Base-by-base conservation (phyloP, 2,329 filamentous ascomycete species). In the Dactylonectria estremocensis region DNA sequence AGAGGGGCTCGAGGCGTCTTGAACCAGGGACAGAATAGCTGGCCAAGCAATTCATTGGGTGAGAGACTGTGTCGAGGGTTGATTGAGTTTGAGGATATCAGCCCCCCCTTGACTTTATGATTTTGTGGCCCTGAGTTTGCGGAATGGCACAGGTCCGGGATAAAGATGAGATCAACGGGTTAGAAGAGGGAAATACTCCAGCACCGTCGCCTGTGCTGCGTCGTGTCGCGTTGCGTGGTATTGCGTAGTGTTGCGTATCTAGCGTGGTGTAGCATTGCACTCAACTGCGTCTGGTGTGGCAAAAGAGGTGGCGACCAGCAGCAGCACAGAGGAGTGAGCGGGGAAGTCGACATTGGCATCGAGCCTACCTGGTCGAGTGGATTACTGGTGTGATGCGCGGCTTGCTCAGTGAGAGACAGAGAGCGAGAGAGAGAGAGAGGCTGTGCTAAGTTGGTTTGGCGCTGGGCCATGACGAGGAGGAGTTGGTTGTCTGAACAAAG, bases 71-170 rank as follows among this genome's bases (percentile, higher is more conserved):
- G 48, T 64, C 61, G 54, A 62, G 60, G 37, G 48, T 53, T 58
- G 61, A 58, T 46, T 64, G 61, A 64, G 61, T 64, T 64, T 64
- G 53, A 13, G 20, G 46, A 48, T 53, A 54, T 58, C 61, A 59
- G 61, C 56, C 61, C 61, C 61, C 40, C 40, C 24, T 28, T 64
- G 43, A 37, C 55, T 53, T 48, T 40, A 37, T 46, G 45, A 31
- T 46, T 64, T 33, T 37, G n/a, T 22, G 16, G 10, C 5, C 33
- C 33, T 35, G 10, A 6, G 52, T 63, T 63, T 63, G 53, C 50
- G 35, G 53, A 28, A 37, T 16, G 20, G n/a, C 43, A 31, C 50
- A 55, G 59, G 37, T n/a, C 24, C 37, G 28, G 9, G 50, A 46
- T 43, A 13, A 43, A 48, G 50, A 20, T 43, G 52, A 35, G 24